Evolutionary conservation across 2,329 filamentous ascomycete genomes (phyloP).

Genomic region (Apiospora hydei): DNA sequence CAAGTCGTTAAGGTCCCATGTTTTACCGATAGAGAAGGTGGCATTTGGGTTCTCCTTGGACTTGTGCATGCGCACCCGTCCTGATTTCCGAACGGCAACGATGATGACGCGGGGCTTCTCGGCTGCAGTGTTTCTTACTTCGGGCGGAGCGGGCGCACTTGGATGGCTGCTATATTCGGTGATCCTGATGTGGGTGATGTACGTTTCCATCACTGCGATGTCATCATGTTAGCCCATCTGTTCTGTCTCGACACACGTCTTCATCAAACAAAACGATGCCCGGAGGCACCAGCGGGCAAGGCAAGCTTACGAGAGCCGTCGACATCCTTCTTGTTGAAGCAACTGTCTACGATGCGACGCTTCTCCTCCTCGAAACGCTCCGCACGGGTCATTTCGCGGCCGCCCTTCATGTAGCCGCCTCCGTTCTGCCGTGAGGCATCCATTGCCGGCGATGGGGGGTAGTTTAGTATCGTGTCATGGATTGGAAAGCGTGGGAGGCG

Average conservation of each 20-base stretch:
- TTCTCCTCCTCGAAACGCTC: slow-evolving; percentile 98
- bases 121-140: slow-evolving; percentile 70
- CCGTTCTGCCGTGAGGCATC: slow-evolving; percentile 29
- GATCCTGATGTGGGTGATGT: slow-evolving; percentile 96
- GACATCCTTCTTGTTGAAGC: slow-evolving; percentile 87
- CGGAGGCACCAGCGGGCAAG: slow-evolving; percentile 26
- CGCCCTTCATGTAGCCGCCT: slow-evolving; percentile 26
- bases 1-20: slow-evolving; percentile 95
- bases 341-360: slow-evolving; percentile 90
- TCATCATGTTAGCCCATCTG: slow-evolving; percentile 22
- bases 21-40: slow-evolving; percentile 96
- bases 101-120: slow-evolving; percentile 94
- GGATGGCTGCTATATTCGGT: slow-evolving; percentile 86
- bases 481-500: background rate
- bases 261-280: slow-evolving; percentile 23
- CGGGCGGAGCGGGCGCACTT: slow-evolving; percentile 83
- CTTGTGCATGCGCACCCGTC: slow-evolving; percentile 94
- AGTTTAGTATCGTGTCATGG: slow-evolving; percentile 23
- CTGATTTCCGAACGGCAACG: slow-evolving; percentile 90
- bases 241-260: background rate
- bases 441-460: slow-evolving; percentile 24
- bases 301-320: slow-evolving; percentile 79
- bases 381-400: slow-evolving; percentile 59
- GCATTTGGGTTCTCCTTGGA: slow-evolving; percentile 94
- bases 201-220: slow-evolving; percentile 79